Evolutionary conservation across 768 basidiomycete species (phyloP).

Genomic region (Rhodotorula kratochvilovae): DNA sequence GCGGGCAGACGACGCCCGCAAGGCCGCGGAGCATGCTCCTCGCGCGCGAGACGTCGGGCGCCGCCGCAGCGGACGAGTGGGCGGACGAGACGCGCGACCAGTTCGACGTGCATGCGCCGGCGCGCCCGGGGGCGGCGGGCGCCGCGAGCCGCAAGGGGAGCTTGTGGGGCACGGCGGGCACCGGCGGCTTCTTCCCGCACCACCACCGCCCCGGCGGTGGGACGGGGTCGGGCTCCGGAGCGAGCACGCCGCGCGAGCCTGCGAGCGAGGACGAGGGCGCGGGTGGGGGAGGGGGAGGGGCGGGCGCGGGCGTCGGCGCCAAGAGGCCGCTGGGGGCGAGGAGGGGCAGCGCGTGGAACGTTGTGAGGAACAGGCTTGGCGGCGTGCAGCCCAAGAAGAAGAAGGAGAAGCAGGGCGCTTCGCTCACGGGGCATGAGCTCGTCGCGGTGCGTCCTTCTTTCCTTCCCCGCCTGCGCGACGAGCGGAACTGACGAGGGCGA

Average conservation of each 20-base stretch:
- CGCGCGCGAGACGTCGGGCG: background rate
- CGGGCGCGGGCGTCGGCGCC: background rate
- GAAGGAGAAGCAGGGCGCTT: constrained; percentile 27
- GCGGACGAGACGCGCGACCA: constrained; percentile 35
- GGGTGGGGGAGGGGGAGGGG: background rate
- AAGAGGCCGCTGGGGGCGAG: constrained; percentile 12
- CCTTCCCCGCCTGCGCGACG: background rate
- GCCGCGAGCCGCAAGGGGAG: background rate
- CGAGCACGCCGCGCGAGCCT: constrained; percentile 25
- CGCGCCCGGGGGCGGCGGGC: background rate
- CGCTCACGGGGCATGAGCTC: constrained; percentile 33
- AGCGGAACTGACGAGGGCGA: background rate
- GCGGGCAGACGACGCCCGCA: background rate
- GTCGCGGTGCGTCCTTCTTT: constrained; percentile 9
- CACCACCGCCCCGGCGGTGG: background rate
- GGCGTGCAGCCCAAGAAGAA: constrained; percentile 24
- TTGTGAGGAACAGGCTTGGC: constrained; percentile 10
- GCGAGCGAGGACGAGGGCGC: constrained; percentile 18
- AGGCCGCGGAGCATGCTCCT: background rate
- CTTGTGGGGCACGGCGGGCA: background rate
- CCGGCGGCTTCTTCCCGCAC: background rate
- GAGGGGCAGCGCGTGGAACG: constrained; percentile 32
- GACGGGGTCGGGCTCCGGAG: constrained; percentile 7
- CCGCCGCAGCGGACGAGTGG: constrained; percentile 10
- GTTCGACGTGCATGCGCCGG: constrained; percentile 23